Evolutionary conservation across 1,284 basidiomycete species (phyloP).

Genomic region (Sporisorium exsertum): DNA sequence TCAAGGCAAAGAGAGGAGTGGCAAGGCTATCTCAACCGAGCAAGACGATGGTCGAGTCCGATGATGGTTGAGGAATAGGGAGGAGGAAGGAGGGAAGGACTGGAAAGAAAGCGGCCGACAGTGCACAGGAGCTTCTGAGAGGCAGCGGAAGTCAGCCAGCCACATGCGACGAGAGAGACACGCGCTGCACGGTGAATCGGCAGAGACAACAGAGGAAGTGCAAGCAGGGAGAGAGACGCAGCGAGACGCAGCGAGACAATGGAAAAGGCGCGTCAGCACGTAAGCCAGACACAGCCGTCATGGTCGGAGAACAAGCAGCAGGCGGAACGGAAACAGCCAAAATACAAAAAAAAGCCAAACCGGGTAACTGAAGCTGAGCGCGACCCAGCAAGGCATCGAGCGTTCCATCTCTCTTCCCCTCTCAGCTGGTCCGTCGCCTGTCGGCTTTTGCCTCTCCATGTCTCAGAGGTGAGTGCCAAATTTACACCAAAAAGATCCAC

Average conservation of each 20-base stretch:
- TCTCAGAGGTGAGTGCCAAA: not conserved
- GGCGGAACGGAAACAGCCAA: not conserved
- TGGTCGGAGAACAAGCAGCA: not conserved
- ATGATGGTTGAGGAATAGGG: not conserved
- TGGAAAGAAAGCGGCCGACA: not conserved
- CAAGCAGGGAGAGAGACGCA: not conserved
- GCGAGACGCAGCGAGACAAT: not conserved
- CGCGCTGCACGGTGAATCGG: not conserved
- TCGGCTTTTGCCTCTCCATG: slow-evolving; percentile 1
- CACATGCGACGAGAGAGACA: not conserved
- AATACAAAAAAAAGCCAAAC: not conserved
- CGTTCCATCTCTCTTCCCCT: not conserved
- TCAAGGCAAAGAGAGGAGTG: not conserved
- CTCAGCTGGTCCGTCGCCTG: not conserved
- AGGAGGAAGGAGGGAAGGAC: not conserved
- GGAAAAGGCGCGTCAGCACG: not conserved
- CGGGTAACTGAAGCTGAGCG: not conserved
- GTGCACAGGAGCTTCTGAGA: not conserved
- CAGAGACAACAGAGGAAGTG: not conserved
- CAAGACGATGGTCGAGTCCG: not conserved
- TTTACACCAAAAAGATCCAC: not conserved
- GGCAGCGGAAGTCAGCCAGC: not conserved
- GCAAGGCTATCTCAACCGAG: not conserved
- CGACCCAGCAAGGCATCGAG: not conserved
- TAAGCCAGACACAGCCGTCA: not conserved